Percentiles rank a stretch among this genome's conserved stretches.
Conservation (phyloP, 257 asterid genomes). For the Nicotiana benthamiana region DNA sequence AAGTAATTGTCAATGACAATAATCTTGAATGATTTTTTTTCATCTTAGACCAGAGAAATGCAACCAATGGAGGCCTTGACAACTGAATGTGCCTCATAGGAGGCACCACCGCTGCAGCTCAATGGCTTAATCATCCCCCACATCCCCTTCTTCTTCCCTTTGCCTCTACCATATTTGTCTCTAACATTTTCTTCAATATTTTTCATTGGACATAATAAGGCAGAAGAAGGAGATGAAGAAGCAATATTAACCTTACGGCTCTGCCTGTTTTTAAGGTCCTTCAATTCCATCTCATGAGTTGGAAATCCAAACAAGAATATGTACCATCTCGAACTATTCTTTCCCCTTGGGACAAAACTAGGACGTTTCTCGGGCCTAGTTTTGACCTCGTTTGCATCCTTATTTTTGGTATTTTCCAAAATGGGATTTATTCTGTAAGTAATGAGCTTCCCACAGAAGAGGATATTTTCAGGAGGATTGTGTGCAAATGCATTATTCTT, state of each 20-base stretch:
- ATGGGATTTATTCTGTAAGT: constrained; percentile 21
- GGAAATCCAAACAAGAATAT: constrained; percentile 35
- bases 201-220: too few species aligned
- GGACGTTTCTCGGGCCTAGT: neutral
- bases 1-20: too few species aligned
- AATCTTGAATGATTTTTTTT: too few species aligned
- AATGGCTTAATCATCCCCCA: constrained; percentile 50
- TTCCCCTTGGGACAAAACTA: neutral
- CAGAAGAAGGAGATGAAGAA: too few species aligned
- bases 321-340: neutral
- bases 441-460: constrained; percentile 62
- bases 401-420: neutral
- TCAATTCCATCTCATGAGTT: constrained; percentile 33
- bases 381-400: too few species aligned
- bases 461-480: constrained; percentile 25
- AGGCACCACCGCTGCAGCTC: constrained; percentile 37
- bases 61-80: constrained; percentile 17
- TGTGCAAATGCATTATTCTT: neutral
- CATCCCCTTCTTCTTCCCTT: constrained; percentile 10
- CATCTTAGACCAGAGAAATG: neutral
- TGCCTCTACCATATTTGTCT: neutral
- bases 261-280: constrained; percentile 50
- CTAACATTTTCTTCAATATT: too few species aligned
- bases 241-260: constrained; percentile 25
- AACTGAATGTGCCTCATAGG: constrained; percentile 17